Conservation (phyloP, 1,139 yeast genomes). For the Meyerozyma elateridarum region DNA sequence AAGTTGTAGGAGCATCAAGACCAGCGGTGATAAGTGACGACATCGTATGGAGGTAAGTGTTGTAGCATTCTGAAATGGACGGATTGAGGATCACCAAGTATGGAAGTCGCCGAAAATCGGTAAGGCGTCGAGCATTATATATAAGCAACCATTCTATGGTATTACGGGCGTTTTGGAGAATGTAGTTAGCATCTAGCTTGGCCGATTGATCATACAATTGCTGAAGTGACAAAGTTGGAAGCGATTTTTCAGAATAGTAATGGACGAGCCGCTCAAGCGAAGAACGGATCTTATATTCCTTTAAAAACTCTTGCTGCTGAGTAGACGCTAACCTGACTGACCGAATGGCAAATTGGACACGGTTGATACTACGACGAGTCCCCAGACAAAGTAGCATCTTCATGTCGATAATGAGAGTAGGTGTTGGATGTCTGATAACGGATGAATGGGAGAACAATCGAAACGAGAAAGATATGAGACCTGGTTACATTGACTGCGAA, state of each 20-base stretch:
- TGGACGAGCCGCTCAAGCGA: slow-evolving; percentile 49
- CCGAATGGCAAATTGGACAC: too few species aligned
- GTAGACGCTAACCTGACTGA: slow-evolving; percentile 1
- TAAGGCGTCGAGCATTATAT: slow-evolving; percentile 54
- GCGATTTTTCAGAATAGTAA: slow-evolving; percentile 41
- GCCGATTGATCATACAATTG: slow-evolving; percentile 39
- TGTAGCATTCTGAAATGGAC: slow-evolving; percentile 77
- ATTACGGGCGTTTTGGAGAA: slow-evolving; percentile 33
- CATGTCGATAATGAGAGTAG: too few species aligned
- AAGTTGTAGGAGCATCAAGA: slow-evolving; percentile 34
- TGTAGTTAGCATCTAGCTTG: slow-evolving; percentile 30
- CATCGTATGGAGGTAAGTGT: slow-evolving; percentile 67
- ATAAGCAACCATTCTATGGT: slow-evolving; percentile 42
- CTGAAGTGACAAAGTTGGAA: slow-evolving; percentile 46
- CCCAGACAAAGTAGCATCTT: too few species aligned
- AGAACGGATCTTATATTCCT: slow-evolving; percentile 48
- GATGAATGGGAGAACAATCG: too few species aligned
- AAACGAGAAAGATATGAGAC: too few species aligned
- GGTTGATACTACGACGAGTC: too few species aligned
- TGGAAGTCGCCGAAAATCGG: slow-evolving; percentile 68
- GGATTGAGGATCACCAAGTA: slow-evolving; percentile 85
- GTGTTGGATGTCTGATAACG: too few species aligned
- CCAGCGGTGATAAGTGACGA: slow-evolving; percentile 50
- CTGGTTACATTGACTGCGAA: too few species aligned
- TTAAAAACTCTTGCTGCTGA: slow-evolving; percentile 30